phyloP scores from a whole-genome alignment of 1,139 yeast species.

The Debaryomyces udenii region DNA sequence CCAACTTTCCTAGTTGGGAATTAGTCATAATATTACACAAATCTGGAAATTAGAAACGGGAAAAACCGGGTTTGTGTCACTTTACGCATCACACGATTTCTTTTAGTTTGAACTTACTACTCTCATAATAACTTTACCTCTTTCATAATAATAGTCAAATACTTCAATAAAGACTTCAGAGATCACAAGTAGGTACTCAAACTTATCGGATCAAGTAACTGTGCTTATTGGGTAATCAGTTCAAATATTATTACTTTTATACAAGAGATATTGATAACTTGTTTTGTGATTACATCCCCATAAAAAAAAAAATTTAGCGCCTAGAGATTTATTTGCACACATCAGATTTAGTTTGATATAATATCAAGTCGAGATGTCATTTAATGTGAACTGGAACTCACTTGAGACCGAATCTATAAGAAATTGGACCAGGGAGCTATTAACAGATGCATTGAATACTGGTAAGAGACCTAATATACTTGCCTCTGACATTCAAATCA shows the following conservation, averaged over 20 bases:
- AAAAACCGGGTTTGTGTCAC: constrained; percentile 3
- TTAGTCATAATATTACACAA: constrained; percentile 4
- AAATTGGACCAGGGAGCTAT: constrained; percentile 65
- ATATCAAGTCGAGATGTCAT: constrained; percentile 56
- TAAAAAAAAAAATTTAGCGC: neutral
- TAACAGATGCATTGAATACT: constrained; percentile 77
- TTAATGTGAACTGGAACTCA: constrained; percentile 80
- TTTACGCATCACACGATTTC: constrained; percentile 7
- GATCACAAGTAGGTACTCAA: too few relatives aligned
- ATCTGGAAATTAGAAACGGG: neutral
- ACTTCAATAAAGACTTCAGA: neutral
- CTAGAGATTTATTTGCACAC: too few relatives aligned
- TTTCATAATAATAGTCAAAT: neutral
- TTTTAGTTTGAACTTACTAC: neutral
- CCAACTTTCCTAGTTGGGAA: constrained; percentile 1
- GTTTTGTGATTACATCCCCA: neutral
- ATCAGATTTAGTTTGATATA: too few relatives aligned
- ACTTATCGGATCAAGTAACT: too few relatives aligned
- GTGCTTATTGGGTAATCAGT: too few relatives aligned
- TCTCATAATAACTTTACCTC: neutral
- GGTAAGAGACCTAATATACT: constrained; percentile 76
- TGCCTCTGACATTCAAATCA: constrained; percentile 72
- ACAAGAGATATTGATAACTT: neutral
- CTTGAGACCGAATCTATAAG: constrained; percentile 70
- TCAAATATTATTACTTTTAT: too few relatives aligned